These are phyloP conservation scores for Verticillium nubilum DNA, from an alignment of 2,329 filamentous ascomycete genomes.

Conservation along the genomic window DNA sequence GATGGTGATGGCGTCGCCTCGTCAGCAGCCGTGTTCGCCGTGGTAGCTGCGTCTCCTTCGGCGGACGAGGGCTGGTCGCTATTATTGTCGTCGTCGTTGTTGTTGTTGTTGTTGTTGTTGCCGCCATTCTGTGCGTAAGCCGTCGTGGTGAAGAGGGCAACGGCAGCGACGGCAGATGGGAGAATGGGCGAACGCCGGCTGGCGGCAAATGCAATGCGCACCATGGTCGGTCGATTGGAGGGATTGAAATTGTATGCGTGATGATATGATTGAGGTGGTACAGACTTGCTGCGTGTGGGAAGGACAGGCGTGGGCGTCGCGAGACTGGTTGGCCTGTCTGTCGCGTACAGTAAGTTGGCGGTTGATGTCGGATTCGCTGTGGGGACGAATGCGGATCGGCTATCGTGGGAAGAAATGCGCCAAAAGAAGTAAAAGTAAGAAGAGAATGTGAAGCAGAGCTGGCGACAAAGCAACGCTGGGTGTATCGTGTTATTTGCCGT, in stretches of 20 bases:
- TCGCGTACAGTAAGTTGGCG: neutral
- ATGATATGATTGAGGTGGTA: neutral
- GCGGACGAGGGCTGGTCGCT: conserved; percentile 2
- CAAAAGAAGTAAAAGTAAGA: neutral
- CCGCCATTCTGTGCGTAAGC: conserved; percentile 23
- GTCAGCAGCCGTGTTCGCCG: conserved; percentile 6
- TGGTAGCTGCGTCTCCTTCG: conserved; percentile 6
- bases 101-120: conserved; percentile 1
- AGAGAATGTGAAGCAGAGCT: neutral
- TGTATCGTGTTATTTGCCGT: neutral
- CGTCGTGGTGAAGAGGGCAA: conserved; percentile 22
- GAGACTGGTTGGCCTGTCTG: neutral
- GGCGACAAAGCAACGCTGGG: neutral
- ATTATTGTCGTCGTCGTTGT: too few species aligned
- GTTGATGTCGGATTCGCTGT: neutral
- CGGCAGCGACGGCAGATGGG: conserved; percentile 70
- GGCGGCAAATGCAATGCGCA: conserved; percentile 6
- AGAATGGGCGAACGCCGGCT: conserved; percentile 43
- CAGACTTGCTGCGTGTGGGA: neutral
- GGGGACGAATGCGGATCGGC: neutral
- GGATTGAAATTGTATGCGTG: neutral
- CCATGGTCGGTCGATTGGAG: conserved; percentile 5
- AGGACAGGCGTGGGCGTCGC: neutral
- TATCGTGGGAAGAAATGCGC: neutral
- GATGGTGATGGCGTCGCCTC: conserved; percentile 3